phyloP scores from a whole-genome alignment of 352 stramenopile species.

The Phytophthora fragariaefolia region DNA sequence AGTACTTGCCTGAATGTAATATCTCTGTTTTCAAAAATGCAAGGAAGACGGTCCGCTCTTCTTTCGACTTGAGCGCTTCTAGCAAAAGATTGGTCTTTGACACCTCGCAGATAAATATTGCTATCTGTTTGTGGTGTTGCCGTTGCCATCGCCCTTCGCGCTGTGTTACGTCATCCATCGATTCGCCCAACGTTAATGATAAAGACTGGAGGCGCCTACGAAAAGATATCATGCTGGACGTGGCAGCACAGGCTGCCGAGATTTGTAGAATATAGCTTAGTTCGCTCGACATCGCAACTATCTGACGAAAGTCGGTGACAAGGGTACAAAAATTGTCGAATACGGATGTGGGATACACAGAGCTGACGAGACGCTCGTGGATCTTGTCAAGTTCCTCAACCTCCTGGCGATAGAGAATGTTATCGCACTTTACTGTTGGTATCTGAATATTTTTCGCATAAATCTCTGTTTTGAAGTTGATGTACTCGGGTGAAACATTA shows the following conservation, averaged over 20 bases:
- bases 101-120: not conserved
- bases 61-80: not conserved
- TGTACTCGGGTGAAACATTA: not conserved
- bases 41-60: not conserved
- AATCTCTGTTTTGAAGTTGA: not conserved
- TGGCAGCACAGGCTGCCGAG: not conserved
- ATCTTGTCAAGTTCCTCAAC: not conserved
- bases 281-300: not conserved
- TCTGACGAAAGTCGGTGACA: not conserved
- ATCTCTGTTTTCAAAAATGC: not conserved
- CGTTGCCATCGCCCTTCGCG: not conserved
- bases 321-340: not conserved
- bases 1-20: not conserved
- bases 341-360: too few relatives aligned
- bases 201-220: not conserved
- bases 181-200: not conserved
- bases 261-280: not conserved
- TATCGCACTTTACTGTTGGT: not conserved
- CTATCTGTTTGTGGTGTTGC: not conserved
- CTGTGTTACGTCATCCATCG: not conserved
- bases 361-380: not conserved
- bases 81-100: slow-evolving; percentile 5
- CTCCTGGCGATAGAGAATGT: not conserved
- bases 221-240: not conserved
- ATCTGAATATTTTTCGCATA: not conserved